Base-by-base conservation (phyloP, 345 rosid genomes). In the Populus simonii region DNA sequence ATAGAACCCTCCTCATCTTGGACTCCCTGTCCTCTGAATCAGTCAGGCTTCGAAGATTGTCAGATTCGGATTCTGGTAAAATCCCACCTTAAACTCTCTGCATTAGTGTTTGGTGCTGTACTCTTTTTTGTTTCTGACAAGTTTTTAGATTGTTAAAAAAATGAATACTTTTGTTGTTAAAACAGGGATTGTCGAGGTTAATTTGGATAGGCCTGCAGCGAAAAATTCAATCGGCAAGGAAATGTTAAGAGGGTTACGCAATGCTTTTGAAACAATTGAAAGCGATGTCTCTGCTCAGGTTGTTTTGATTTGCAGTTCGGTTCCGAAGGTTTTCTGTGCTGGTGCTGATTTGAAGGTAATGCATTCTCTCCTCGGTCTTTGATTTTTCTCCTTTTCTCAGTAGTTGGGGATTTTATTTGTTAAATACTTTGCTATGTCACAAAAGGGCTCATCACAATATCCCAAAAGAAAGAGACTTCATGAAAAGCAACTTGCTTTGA, bases 311-410 rank as follows among this genome's bases (percentile, higher is more conserved):
- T 80, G 76, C 74, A 95, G 99, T 75, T 83, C 89, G 35, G 93
- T 92, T 81, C 96, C 98, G 7, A 88, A 87, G 38, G 89, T 85
- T 65, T 95, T 95, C 83, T 95, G 98, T 65, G 96, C 98, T 36
- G 99, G 99, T 22, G 99, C 98, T 76, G 98, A 95, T 89, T 86
- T 95, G 66, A 95, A 93, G 98, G 96, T 91, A 84, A 59, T 29
- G 17, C 18, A 7, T 65, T 25, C 33, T 17, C 47, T 55, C 27
- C 63, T 27, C 39, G 0, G 3, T 4, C 45, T 66, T 36, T 43
- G 27, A 22, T 47, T 31, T 51, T 38, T 51, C 72, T 12, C 29
- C 0, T 6, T 17, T 6, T 22, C 22, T 76, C n/a, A 49, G 20
- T 66, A 39, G 23, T 68, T 55, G 41, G 74, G 39, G 11, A 38